These are phyloP conservation scores for Phytomonas francai DNA, from an alignment of 208 protist genomes.

Conservation along the genomic window DNA sequence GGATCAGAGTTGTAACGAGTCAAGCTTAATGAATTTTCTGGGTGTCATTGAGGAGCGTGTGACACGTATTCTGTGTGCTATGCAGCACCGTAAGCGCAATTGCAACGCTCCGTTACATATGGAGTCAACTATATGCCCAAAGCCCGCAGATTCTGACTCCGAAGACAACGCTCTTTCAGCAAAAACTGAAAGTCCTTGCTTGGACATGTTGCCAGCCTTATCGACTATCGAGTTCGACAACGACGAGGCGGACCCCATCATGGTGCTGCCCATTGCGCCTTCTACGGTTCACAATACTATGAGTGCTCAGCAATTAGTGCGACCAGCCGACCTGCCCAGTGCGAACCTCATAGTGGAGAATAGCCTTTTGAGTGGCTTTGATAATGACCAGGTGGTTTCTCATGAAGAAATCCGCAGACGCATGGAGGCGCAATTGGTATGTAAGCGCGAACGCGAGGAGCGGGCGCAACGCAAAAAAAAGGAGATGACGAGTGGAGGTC, in stretches of 20 bases:
- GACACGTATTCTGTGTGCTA: constrained; percentile 67
- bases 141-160: constrained; percentile 4
- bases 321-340: constrained; percentile 61
- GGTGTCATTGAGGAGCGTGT: constrained; percentile 89
- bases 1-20: constrained; percentile 61
- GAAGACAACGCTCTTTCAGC: constrained; percentile 4
- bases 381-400: constrained; percentile 73
- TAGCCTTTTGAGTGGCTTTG: constrained; percentile 23
- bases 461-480: constrained; percentile 56
- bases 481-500: constrained; percentile 11
- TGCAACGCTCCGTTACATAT: not conserved
- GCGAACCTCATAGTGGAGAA: constrained; percentile 41
- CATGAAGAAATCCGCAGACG: constrained; percentile 77
- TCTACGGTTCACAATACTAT: constrained; percentile 36
- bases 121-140: not conserved
- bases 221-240: constrained; percentile 20
- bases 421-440: constrained; percentile 68
- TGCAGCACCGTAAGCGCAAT: constrained; percentile 22
- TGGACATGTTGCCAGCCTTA: constrained; percentile 16
- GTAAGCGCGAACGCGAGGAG: constrained; percentile 78
- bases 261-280: constrained; percentile 36
- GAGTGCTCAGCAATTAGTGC: constrained; percentile 57
- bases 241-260: constrained; percentile 23
- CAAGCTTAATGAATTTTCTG: constrained; percentile 82
- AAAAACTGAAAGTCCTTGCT: constrained; percentile 15